Evolutionary conservation across 1,284 basidiomycete genomes (phyloP), one percentile per base, ranked within the genome.

Genomic region (Cryptococcus sp.): DNA sequence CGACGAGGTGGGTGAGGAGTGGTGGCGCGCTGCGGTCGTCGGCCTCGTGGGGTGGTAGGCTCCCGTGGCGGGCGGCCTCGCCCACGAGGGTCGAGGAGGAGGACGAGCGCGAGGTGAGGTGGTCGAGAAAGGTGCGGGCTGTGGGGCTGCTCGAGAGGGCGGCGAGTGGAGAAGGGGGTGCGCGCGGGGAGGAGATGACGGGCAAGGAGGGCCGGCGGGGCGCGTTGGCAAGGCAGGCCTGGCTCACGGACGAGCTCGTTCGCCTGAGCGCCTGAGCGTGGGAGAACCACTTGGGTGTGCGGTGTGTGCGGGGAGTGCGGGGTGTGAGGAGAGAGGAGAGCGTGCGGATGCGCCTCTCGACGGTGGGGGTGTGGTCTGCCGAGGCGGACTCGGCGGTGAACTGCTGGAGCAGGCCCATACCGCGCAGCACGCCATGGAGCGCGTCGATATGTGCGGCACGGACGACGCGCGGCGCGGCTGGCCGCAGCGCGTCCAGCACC

Each of bases 161-260:
- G 16, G 23, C 36, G 21, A 18, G 37, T 37, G 20, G 16, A 18
- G 36, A 45, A 23, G 55, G 33, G 42, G 48, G 9, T 40, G 47
- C 20, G 28, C 50, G 39, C 16, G 46, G 42, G 9, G 50, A 11
- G 40, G 55, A 59, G 3, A 61, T 49, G n/a, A 51, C 52, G 2
- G 70, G 68, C 37, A 71, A 51, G n/a, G 67, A 68, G 0, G 71
- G 71, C 4, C 69, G 52, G 3, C 69, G 66, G 12, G 67, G 36
- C 50, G 45, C 43, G 52, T 46, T 15, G 20, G 48, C 42, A 15
- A 47, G 23, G 23, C 43, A 16, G 23, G 49, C 21, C 33, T 46
- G 55, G 37, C 43, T 63, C 28, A 57, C 43, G 42, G 51, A 64
- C 18, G 59, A 61, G 43, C 43, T 54, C 39, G 48, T 49, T 28